Percentiles rank a stretch among this genome's conserved stretches.
Evolutionary conservation across 1,139 yeast species (phyloP).

Genomic region (Groenewaldozyma auringiensis): DNA sequence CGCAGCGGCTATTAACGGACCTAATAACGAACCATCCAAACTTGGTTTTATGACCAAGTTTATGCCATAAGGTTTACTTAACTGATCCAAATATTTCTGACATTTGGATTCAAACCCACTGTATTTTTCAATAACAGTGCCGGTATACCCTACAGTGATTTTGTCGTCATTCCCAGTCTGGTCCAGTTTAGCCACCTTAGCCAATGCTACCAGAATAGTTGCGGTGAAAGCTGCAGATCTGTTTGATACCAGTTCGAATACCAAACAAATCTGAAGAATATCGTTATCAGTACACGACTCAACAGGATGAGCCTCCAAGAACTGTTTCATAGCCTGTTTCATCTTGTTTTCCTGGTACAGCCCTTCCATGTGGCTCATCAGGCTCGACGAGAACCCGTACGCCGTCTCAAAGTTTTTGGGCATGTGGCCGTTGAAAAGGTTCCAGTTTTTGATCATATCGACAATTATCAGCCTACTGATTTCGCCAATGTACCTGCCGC

Average conservation of each 20-base stretch:
- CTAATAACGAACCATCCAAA: slow-evolving; percentile 26
- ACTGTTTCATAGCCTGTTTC: slow-evolving; percentile 17
- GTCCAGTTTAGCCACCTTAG: slow-evolving; percentile 12
- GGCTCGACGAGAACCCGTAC: slow-evolving; percentile 22
- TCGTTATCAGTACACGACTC: slow-evolving; percentile 12
- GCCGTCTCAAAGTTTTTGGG: slow-evolving; percentile 22
- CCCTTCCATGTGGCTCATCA: slow-evolving; percentile 26
- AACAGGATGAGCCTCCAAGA: slow-evolving; percentile 19
- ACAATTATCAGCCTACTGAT: slow-evolving; percentile 60
- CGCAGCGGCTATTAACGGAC: slow-evolving; percentile 30
- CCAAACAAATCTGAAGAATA: slow-evolving; percentile 44
- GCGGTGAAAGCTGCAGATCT: slow-evolving; percentile 80
- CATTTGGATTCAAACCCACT: slow-evolving; percentile 63
- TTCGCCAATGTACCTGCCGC: slow-evolving; percentile 88
- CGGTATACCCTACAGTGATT: slow-evolving; percentile 69
- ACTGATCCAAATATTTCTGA: slow-evolving; percentile 24
- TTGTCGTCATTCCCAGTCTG: slow-evolving; percentile 1
- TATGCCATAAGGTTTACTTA: slow-evolving; percentile 19
- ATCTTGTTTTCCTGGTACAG: slow-evolving; percentile 14
- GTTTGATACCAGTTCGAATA: slow-evolving; percentile 63
- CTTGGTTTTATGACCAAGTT: slow-evolving; percentile 19
- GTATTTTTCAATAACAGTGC: slow-evolving; percentile 79
- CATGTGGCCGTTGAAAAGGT: slow-evolving; percentile 42
- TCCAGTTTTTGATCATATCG: slow-evolving; percentile 53
- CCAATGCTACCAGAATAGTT: slow-evolving; percentile 56